A percentile compares a stretch with the other conserved stretches of the same genome.
Conservation (phyloP, 1,139 yeast species). For the Candida sp. region DNA sequence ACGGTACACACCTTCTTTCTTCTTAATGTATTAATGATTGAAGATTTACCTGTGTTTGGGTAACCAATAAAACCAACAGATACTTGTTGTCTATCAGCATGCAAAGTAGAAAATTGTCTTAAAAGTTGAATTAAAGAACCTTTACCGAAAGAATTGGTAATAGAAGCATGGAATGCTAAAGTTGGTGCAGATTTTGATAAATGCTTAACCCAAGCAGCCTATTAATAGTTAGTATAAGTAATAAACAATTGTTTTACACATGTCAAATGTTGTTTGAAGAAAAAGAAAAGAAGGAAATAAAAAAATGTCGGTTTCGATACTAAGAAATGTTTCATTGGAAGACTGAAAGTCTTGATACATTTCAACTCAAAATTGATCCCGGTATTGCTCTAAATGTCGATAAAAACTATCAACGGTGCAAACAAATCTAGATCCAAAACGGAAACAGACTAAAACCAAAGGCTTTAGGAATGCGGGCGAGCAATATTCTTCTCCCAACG, state of each 20-base stretch:
- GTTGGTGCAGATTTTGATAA: conserved; percentile 92
- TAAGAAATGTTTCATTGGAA: conserved; percentile 50
- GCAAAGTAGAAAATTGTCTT: conserved; percentile 89
- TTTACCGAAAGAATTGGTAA: conserved; percentile 95
- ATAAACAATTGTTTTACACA: neutral
- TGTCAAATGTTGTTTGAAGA: conserved; percentile 4
- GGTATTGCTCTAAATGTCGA: conserved; percentile 31
- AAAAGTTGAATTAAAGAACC: conserved; percentile 92
- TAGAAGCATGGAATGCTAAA: conserved; percentile 96
- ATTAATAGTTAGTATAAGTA: conserved; percentile 42
- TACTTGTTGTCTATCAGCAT: conserved; percentile 91
- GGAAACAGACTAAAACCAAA: conserved; percentile 19
- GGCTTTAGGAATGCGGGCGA: conserved; percentile 46
- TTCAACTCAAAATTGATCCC: conserved; percentile 68
- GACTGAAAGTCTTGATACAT: conserved; percentile 24
- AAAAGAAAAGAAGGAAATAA: conserved; percentile 11
- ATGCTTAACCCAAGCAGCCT: conserved; percentile 99
- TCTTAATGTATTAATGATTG: conserved; percentile 90
- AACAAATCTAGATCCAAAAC: conserved; percentile 49
- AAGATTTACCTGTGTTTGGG: conserved; percentile 96
- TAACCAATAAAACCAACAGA: conserved; percentile 97
- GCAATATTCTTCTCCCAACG: conserved; percentile 81
- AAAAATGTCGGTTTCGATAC: conserved; percentile 66
- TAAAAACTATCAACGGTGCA: conserved; percentile 44
- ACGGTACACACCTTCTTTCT: conserved; percentile 95